Base-by-base conservation (phyloP, 805 yeast genomes). In the Spathaspora passalidarum region DNA sequence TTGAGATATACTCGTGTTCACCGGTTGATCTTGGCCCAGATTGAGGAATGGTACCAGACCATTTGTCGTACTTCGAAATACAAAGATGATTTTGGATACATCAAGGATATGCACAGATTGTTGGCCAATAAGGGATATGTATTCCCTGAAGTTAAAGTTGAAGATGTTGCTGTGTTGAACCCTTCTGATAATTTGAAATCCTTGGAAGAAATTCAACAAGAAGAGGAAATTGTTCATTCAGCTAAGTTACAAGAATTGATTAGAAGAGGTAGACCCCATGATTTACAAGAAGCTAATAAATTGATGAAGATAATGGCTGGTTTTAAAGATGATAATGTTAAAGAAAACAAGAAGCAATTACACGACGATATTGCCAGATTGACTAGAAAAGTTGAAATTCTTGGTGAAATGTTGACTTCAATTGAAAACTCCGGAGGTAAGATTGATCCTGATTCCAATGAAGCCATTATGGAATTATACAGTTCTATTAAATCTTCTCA, bases 301-400 rank as follows among this genome's bases (percentile, higher is more conserved):
- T 77, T 94, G 65, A 94, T 94, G 99, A 90, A 92, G 63, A 82
- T 94, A 55, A 90, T 94, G 97, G 96, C 98, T 4, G 99, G 99
- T 5, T 94, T 89, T 73, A 87, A 87, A 63, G 89, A 87, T 57
- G 96, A 90, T 62, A 80, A 82, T 49, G 71, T 78, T 16, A 80
- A 81, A 45, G 87, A 84, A 56, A 86, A 89, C 53, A 82, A 81
- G 59, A 88, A 86, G 46, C 81, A 86, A 55, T 85, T 91, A 26
- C 82, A 84, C 26, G 88, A 86, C 52, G 98, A 94, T 59, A 73
- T 94, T 44, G 88, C 86, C 40, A 84, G 87, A 61, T 76, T 94
- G 57, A 84, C 81, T 56, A 79, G 96, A 46, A 94, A 94, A 67
- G 87, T 89, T 11, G 96, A 88, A 52, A 73, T 94, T 38, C 80